Evolutionary conservation across 1,139 yeast genomes (phyloP).

Genomic region (Meyerozyma athensensis): DNA sequence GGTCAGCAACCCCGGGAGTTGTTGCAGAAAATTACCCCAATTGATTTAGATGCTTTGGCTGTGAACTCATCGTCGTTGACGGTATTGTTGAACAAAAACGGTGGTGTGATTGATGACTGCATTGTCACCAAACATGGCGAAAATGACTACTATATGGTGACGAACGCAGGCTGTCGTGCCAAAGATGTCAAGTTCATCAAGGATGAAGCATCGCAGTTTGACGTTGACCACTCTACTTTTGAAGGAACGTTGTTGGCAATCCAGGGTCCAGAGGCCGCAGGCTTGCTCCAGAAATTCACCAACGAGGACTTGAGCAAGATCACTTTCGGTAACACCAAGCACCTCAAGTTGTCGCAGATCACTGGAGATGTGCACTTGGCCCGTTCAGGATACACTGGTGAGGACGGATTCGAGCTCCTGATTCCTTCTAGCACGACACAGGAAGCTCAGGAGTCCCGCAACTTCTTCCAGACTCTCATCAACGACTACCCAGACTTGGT

Average conservation of each 20-base stretch:
- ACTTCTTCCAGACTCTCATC: conserved; percentile 60
- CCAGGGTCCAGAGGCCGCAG: conserved; percentile 84
- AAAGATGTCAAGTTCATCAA: conserved; percentile 67
- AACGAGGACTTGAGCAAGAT: conserved; percentile 52
- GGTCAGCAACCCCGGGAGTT: conserved; percentile 70
- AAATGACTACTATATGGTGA: conserved; percentile 82
- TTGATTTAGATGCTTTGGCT: conserved; percentile 58
- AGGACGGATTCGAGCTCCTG: conserved; percentile 93
- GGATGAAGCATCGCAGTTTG: conserved; percentile 42
- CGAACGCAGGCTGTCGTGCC: conserved; percentile 92
- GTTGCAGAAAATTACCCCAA: conserved; percentile 78
- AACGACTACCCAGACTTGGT: conserved; percentile 53
- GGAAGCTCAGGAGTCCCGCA: conserved; percentile 43
- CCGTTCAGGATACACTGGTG: conserved; percentile 97
- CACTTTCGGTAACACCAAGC: conserved; percentile 70
- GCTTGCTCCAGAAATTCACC: conserved; percentile 61
- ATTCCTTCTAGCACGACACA: conserved; percentile 52
- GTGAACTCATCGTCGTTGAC: conserved; percentile 68
- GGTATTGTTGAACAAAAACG: conserved; percentile 66
- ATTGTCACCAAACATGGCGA: conserved; percentile 81
- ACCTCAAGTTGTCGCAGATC: conserved; percentile 44
- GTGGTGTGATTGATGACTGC: conserved; percentile 91
- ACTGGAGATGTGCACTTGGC: conserved; percentile 60
- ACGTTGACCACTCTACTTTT: conserved; percentile 57
- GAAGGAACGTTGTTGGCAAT: conserved; percentile 80